Percentiles rank a stretch among this genome's conserved stretches.
phyloP scores from a whole-genome alignment of 1,139 yeast species.

The Kodamaea alishanica region DNA sequence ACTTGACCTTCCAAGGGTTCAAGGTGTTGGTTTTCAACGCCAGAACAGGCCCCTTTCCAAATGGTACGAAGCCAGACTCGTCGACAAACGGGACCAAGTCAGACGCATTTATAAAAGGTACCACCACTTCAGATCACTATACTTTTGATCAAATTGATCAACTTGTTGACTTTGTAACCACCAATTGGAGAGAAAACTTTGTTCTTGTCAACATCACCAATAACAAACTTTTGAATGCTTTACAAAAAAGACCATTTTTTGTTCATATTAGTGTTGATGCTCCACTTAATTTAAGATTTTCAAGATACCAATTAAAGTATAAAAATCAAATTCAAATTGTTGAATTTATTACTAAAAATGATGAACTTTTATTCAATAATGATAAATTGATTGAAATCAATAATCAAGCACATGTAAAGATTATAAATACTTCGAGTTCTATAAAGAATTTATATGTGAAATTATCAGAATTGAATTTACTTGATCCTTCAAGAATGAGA shows the following conservation, averaged over 20 bases:
- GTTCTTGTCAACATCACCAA: constrained; percentile 55
- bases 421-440: constrained; percentile 55
- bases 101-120: neutral
- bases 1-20: constrained; percentile 58
- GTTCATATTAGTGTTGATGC: constrained; percentile 80
- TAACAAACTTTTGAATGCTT: constrained; percentile 40
- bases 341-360: constrained; percentile 47
- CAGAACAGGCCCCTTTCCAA: neutral
- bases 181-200: constrained; percentile 61
- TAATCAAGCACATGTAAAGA: constrained; percentile 55
- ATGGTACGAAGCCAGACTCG: constrained; percentile 6
- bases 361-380: constrained; percentile 36
- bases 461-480: constrained; percentile 51
- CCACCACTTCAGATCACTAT: constrained; percentile 5
- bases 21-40: constrained; percentile 23
- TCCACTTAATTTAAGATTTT: constrained; percentile 53
- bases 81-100: neutral
- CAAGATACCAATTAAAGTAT: constrained; percentile 36
- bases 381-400: constrained; percentile 46
- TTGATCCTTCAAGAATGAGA: constrained; percentile 62
- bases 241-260: constrained; percentile 80
- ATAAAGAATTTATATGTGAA: constrained; percentile 48
- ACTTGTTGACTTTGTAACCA: constrained; percentile 63
- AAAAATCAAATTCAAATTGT: constrained; percentile 22
- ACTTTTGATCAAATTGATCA: constrained; percentile 26